A percentile compares a stretch with the other conserved stretches of the same genome.
These are phyloP conservation scores for Trichoderma virens DNA, from an alignment of 495 filamentous ascomycete genomes.

Conservation along the genomic window DNA sequence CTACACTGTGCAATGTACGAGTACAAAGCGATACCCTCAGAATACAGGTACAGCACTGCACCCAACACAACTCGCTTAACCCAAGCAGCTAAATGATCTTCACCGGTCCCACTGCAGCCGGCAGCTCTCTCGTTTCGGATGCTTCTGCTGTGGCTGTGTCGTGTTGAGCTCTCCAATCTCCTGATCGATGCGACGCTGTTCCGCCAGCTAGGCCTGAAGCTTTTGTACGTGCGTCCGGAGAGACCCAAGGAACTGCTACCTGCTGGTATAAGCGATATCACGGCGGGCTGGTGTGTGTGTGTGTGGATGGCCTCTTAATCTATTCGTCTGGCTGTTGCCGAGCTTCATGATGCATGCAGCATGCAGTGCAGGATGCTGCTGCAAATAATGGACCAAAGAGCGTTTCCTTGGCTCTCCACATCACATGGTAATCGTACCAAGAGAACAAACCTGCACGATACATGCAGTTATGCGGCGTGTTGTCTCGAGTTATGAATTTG, in stretches of 20 bases:
- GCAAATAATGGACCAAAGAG: background rate
- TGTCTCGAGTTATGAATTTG: background rate
- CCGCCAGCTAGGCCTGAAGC: background rate
- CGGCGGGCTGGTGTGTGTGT: too few relatives aligned
- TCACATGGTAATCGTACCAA: background rate
- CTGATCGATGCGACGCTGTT: constrained; percentile 1
- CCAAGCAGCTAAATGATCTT: background rate
- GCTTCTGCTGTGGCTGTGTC: background rate
- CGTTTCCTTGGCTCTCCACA: background rate
- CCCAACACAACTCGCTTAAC: background rate
- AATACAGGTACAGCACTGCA: background rate
- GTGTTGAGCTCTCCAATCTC: background rate
- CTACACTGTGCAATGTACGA: background rate
- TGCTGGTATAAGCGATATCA: background rate
- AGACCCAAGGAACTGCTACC: background rate
- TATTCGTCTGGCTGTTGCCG: background rate
- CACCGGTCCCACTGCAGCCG: background rate
- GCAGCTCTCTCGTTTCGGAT: background rate
- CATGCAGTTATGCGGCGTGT: background rate
- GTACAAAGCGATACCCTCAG: background rate
- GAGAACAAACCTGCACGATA: background rate
- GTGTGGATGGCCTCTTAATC: background rate
- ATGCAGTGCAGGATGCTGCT: background rate
- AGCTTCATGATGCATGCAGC: background rate
- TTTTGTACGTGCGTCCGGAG: background rate